Evolutionary conservation across 2,329 filamentous ascomycete species (phyloP), one percentile per base, ranked within the genome.

Genomic region (Penicillium sp.): DNA sequence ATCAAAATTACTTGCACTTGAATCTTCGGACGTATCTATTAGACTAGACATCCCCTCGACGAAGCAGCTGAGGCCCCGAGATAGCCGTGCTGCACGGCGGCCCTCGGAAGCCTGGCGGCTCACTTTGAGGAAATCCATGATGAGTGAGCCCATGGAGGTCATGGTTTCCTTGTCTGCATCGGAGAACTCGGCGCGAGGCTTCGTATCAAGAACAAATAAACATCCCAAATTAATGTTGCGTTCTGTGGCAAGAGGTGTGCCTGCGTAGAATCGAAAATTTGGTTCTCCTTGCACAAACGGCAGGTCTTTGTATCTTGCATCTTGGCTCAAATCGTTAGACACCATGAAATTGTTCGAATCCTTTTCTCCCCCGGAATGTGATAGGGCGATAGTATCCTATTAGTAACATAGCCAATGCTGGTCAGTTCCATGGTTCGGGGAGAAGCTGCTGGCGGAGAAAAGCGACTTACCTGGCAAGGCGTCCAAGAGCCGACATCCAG

Each of bases 101-200:
- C 81, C 47, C 77, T 79, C 45, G 73, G 78, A 55, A 74, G 77
- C 56, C 78, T 76, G 38, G 74, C 81, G 74, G 76, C 80, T 68
- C 7, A 72, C 67, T 48, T 85, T 82, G 5, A 88, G 67, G 53
- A 87, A 84, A 32, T 84, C 79, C 73, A 84, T 84, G 6, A 84
- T 75, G 2, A 82, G 80, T 16, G 74, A 71, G 0, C 79, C 74
- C 70, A 86, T 78, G 39, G 83, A 81, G 38, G 79, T 76, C 67
- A 88, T 73, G 48, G 83, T 84, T n/a, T 76, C 72, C 53, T 65
- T 69, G 42, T 71, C 65, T 2, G 27, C 34, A 4, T 62, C 46
- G 1, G 61, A 65, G 11, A 88, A 64, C 0, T 79, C 79, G 35
- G 62, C 43, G 27, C 81, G 79, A 0, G 81, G 78, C 23, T 76